phyloP scores from a whole-genome alignment of 2,329 filamentous ascomycete species.

The Fusarium burgessii region DNA sequence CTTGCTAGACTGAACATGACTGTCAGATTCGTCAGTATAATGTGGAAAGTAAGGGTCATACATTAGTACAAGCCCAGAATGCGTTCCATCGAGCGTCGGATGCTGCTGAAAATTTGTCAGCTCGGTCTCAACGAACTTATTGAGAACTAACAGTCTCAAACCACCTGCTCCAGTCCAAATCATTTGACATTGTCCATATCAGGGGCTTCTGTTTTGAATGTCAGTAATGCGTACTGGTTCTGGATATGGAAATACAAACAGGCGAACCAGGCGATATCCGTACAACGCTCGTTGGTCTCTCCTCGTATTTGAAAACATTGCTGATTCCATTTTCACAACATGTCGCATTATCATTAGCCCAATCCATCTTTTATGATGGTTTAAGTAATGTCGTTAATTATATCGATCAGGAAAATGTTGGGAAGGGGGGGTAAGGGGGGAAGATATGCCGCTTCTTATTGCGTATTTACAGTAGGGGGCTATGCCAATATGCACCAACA shows the following conservation, averaged over 20 bases:
- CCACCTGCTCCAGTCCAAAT: constrained; percentile 2
- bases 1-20: background rate
- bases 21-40: background rate
- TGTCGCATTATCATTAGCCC: constrained; percentile 3
- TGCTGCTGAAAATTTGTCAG: background rate
- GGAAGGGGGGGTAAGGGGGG: no score
- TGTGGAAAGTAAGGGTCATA: background rate
- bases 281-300: background rate
- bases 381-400: no score
- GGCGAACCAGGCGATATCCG: background rate
- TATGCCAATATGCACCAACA: no score
- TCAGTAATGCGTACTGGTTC: background rate
- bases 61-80: constrained; percentile 11
- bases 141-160: background rate
- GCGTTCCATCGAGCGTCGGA: background rate
- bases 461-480: no score
- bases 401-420: no score
- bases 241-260: background rate
- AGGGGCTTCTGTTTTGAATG: background rate
- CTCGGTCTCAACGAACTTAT: fast-evolving
- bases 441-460: no score
- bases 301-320: background rate
- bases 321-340: background rate
- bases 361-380: constrained; percentile 1
- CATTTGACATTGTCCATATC: background rate